phyloP scores from a whole-genome alignment of 2,329 filamentous ascomycete genomes.

The Colletotrichum simmondsii region DNA sequence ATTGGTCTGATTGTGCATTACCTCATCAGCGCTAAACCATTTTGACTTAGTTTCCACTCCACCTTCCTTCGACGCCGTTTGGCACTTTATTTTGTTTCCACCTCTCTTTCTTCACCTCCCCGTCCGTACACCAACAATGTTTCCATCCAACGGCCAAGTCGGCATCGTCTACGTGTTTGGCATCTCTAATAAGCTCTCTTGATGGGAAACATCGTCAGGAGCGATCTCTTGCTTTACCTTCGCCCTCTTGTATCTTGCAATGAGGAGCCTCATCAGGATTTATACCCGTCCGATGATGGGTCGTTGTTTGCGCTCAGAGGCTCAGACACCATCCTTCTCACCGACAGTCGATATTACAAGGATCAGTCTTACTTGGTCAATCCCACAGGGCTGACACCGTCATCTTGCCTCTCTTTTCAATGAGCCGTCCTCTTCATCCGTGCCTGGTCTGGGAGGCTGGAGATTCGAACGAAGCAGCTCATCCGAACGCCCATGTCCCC shows the following conservation, averaged over 20 bases:
- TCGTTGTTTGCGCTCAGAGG: not conserved
- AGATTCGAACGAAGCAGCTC: constrained; percentile 8
- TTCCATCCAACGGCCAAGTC: not conserved
- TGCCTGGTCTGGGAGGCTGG: constrained; percentile 9
- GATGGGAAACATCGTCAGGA: not conserved
- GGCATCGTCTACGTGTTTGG: not conserved
- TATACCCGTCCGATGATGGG: not conserved
- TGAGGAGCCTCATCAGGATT: not conserved
- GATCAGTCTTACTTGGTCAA: constrained; percentile 20
- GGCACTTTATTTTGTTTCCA: not conserved
- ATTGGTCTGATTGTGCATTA: not conserved
- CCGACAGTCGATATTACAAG: constrained; percentile 13
- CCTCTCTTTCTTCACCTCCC: not conserved
- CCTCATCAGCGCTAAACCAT: not conserved
- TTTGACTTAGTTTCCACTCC: not conserved
- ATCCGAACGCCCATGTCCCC: constrained; percentile 3
- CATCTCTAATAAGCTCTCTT: no score
- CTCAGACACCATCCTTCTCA: not conserved
- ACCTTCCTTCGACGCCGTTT: not conserved
- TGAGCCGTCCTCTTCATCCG: constrained; percentile 6
- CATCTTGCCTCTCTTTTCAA: constrained; percentile 8
- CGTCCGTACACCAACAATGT: not conserved
- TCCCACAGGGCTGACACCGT: constrained; percentile 24
- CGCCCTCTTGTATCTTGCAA: not conserved
- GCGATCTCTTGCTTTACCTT: not conserved